Evolutionary conservation across 768 basidiomycete genomes (phyloP), one percentile per base, ranked within the genome.

Genomic region (Erythrobasidium yunnanense): DNA sequence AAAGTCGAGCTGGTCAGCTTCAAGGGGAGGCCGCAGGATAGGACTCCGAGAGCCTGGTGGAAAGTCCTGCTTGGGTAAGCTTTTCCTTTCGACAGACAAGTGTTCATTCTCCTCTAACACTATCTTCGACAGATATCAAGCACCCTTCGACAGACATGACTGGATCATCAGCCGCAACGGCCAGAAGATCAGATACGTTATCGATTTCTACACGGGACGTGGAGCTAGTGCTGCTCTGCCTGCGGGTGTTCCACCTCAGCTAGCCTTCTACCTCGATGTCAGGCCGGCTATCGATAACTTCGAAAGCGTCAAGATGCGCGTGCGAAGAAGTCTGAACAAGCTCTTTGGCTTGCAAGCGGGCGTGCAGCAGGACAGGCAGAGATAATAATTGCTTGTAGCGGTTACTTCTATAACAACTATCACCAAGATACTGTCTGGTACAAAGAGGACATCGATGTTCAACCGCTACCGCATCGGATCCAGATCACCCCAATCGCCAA

Each of bases 121-220:
- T 35, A 46, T 52, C 65, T 4, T 33, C 47, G 25, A 5, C 71
- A 99, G 93, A 11, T 99, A 95, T 76, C 81, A 88, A 27, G 81
- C 88, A 23, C 95, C 95, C 0, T 99, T 99, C 77, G 95, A 99
- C 75, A 81, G 90, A 58, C 95, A 99, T 71, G 93, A 97, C 76
- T 99, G 95, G 95, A 76, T 89, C 54, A 85, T 99, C 54, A 90
- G 95, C 76, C 25, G 68, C 1, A 35, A 50, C 15, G 93, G 91
- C 4, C 83, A 82, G 7, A 84, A 83, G 65, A 80, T 90, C 74
- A 85, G 93, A 55, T 99, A 99, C 78, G 84, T 99, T 66, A 95
- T 99, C 72, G 95, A 99, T 77, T 99, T 97, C 77, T 99, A 99
- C 78, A 87, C 88, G 2, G 93, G 93, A 18, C 83, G 83, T 35